Evolutionary conservation across 768 basidiomycete species (phyloP), one percentile per base, ranked within the genome.

Genomic region (Psilocybe tampanensis): DNA sequence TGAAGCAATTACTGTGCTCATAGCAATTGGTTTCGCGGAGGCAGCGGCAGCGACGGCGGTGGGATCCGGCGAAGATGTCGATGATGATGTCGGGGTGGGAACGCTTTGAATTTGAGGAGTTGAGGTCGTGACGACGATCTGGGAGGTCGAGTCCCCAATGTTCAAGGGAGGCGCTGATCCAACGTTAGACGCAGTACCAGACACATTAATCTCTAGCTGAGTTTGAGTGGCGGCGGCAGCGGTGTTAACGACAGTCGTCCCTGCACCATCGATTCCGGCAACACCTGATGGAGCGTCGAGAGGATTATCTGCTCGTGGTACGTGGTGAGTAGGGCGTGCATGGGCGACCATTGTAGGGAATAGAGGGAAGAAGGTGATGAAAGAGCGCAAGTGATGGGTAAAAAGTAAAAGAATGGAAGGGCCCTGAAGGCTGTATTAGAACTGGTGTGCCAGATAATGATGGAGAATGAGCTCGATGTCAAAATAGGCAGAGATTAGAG

Each of bases 1-100:
- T 19, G 80, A 79, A 3, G 80, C 88, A 32, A 90, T 74, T 32
- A 88, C 86, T 5, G 85, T 81, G 55, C 78, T 74, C 55, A 81
- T 62, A 3, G 81, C 65, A 15, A 84, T 80, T 4, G 70, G 56
- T 18, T 69, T 69, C 36, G 67, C 54, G 23, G 72, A 67, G 32
- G 70, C 62, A 1, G 60, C 61, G 11, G 66, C 52, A 2, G 56
- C 29, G 18, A 57, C 44, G 2, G 64, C 56, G 4, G 70, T 26
- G n/a, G 69, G 1, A 2, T 65, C 29, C 15, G 62, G 9, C 3
- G 62, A 24, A 18, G 59, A 47, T 44, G 61, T 12, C 8, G 62
- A 44, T 21, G 64, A 44, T 21, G 62, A 43, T 3, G 58, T 18
- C 7, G 59, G 52, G 21, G 58, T 29, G 18, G n/a, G n/a, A n/a